Conservation (phyloP, 1,139 yeast genomes). For the Ogataea hybrid region DNA sequence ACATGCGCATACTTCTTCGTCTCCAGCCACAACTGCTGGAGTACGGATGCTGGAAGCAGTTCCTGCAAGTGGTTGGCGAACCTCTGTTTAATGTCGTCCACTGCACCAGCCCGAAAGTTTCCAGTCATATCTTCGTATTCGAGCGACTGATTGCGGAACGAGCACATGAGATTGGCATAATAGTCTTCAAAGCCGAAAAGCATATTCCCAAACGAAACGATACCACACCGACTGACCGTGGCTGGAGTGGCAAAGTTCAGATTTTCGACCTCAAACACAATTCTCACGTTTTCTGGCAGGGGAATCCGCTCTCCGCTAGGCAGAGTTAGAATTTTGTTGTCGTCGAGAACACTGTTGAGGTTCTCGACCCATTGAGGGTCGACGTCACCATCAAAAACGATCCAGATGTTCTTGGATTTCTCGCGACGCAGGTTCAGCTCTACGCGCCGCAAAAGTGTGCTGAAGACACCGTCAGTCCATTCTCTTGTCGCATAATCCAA, state of each 20-base stretch:
- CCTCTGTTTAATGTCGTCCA: slow-evolving; percentile 10
- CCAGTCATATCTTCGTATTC: slow-evolving; percentile 28
- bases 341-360: slow-evolving; percentile 87
- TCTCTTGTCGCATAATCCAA: slow-evolving; percentile 79
- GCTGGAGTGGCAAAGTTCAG: slow-evolving; percentile 79
- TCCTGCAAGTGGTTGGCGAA: slow-evolving; percentile 4
- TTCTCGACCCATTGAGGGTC: slow-evolving; percentile 96
- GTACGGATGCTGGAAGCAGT: slow-evolving; percentile 19
- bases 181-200: slow-evolving; percentile 34
- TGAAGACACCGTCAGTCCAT: slow-evolving; percentile 90
- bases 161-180: slow-evolving; percentile 11
- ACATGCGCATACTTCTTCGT: slow-evolving; percentile 42
- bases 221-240: slow-evolving; percentile 90
- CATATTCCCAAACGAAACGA: slow-evolving; percentile 64
- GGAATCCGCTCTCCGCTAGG: slow-evolving; percentile 87
- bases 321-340: slow-evolving; percentile 73
- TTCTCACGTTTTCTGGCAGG: slow-evolving; percentile 59
- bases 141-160: slow-evolving; percentile 18
- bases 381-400: slow-evolving; percentile 88
- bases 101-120: slow-evolving; percentile 2
- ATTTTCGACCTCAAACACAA: slow-evolving; percentile 76
- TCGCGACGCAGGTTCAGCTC: slow-evolving; percentile 62
- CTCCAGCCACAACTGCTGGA: slow-evolving; percentile 22
- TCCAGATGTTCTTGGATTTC: slow-evolving; percentile 59
- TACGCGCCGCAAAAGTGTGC: slow-evolving; percentile 62